phyloP scores from a whole-genome alignment of 2,329 filamentous ascomycete genomes.

The Nakataea oryzae region DNA sequence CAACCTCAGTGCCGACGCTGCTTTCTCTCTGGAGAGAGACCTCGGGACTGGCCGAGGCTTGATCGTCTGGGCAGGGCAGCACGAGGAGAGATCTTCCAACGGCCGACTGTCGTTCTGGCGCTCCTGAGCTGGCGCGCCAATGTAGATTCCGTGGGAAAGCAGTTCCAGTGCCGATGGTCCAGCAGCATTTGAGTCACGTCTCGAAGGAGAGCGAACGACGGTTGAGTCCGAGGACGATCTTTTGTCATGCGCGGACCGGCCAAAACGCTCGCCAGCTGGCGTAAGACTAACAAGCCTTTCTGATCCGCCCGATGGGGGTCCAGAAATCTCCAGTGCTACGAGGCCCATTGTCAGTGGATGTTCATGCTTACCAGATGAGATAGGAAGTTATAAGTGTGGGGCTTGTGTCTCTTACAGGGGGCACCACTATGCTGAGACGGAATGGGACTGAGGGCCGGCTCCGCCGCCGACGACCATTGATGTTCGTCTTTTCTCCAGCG shows the following conservation, averaged over 20 bases:
- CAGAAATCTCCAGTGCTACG: not conserved
- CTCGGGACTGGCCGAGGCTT: not conserved
- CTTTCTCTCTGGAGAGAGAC: conserved; percentile 7
- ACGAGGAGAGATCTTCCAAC: not conserved
- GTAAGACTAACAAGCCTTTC: not conserved
- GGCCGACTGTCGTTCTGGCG: not conserved
- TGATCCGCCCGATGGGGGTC: not conserved
- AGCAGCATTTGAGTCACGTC: conserved; percentile 9
- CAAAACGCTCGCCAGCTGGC: not conserved
- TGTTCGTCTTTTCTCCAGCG: conserved; percentile 33
- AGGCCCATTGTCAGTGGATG: not conserved
- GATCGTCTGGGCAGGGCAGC: not conserved
- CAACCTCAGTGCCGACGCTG: not conserved
- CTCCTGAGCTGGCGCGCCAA: not conserved
- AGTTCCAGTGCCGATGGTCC: not conserved
- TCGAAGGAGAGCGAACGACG: conserved; percentile 23
- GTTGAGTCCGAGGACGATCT: conserved; percentile 21
- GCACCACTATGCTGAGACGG: conserved; percentile 20
- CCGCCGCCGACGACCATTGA: conserved; percentile 41
- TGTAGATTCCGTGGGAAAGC: not conserved
- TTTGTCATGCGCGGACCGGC: not conserved
- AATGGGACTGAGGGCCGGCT: conserved; percentile 39
- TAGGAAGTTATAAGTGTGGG: not conserved
- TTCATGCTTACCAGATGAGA: not conserved
- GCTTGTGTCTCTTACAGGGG: conserved; percentile 3